phyloP scores from a whole-genome alignment of 768 basidiomycete species.

The Termitomyces sp. region DNA sequence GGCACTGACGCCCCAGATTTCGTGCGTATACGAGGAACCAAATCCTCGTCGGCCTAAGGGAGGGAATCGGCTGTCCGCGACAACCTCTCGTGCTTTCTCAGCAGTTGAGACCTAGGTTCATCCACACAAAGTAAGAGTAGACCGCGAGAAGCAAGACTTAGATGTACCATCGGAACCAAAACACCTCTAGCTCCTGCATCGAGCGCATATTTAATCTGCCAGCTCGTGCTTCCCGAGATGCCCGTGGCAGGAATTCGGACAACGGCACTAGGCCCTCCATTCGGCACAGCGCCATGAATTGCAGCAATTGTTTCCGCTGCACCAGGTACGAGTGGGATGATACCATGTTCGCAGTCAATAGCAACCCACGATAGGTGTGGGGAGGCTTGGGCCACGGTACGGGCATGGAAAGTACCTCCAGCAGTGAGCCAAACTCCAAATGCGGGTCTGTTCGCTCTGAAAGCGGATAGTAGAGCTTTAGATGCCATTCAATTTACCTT shows the following conservation, averaged over 20 bases:
- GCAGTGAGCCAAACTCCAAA: constrained; percentile 68
- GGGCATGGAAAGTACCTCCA: constrained; percentile 55
- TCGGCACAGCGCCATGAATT: constrained; percentile 41
- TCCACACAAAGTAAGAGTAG: not conserved
- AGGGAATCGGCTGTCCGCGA: constrained; percentile 57
- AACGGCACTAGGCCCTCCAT: constrained; percentile 49
- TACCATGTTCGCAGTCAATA: constrained; percentile 69
- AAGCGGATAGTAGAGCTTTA: constrained; percentile 49
- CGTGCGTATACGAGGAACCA: constrained; percentile 62
- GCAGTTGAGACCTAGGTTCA: constrained; percentile 48
- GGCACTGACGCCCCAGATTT: constrained; percentile 48
- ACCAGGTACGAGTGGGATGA: constrained; percentile 51
- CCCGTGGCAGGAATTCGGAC: constrained; percentile 68
- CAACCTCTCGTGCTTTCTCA: constrained; percentile 54
- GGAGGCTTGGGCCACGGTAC: constrained; percentile 54
- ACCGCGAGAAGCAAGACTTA: not conserved
- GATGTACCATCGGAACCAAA: constrained; percentile 61
- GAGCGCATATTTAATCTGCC: constrained; percentile 72
- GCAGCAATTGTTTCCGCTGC: constrained; percentile 55
- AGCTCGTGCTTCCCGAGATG: constrained; percentile 47
- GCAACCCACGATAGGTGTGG: constrained; percentile 58
- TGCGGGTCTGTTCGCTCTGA: constrained; percentile 55
- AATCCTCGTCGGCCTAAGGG: constrained; percentile 61
- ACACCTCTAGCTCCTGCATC: constrained; percentile 66
- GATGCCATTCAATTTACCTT: constrained; percentile 37